Conservation (phyloP, 1,284 basidiomycete genomes). For the Phellopilus nigrolimitatus region DNA sequence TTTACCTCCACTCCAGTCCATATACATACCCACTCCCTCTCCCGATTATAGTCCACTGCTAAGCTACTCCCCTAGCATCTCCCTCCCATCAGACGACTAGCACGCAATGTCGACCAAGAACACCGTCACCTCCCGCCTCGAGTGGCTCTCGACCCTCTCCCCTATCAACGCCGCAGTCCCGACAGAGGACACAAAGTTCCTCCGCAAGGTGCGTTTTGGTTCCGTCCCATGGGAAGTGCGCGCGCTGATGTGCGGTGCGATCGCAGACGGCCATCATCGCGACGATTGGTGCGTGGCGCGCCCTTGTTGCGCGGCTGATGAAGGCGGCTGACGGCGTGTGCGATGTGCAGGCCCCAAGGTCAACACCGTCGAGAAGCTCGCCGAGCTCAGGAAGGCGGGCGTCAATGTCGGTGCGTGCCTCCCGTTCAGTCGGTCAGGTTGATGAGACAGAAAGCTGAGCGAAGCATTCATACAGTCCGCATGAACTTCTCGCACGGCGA, state of each 20-base stretch:
- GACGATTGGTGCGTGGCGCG: constrained; percentile 72
- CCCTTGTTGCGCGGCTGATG: constrained; percentile 8
- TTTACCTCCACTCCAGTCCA: constrained; percentile 13
- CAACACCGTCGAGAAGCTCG: constrained; percentile 83
- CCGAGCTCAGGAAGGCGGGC: constrained; percentile 78
- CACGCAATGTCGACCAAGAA: constrained; percentile 33
- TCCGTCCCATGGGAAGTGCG: constrained; percentile 15
- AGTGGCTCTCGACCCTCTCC: constrained; percentile 84
- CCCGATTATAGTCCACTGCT: neutral
- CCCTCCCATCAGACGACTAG: neutral
- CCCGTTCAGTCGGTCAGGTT: neutral
- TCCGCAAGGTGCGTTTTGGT: constrained; percentile 71
- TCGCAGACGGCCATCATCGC: constrained; percentile 90
- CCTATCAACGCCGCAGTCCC: constrained; percentile 65
- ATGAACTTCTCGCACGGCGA: constrained; percentile 99
- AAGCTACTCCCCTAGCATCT: neutral
- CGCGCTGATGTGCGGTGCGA: constrained; percentile 11
- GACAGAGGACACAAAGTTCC: constrained; percentile 74
- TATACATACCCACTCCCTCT: neutral
- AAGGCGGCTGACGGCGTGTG: constrained; percentile 15
- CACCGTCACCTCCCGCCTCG: constrained; percentile 71
- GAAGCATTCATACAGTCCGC: constrained; percentile 56
- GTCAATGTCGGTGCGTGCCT: constrained; percentile 85
- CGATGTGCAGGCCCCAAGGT: constrained; percentile 74
- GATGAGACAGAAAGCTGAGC: constrained; percentile 3